Conservation (phyloP, 108 stramenopile genomes). For the Fistulifera solaris region DNA sequence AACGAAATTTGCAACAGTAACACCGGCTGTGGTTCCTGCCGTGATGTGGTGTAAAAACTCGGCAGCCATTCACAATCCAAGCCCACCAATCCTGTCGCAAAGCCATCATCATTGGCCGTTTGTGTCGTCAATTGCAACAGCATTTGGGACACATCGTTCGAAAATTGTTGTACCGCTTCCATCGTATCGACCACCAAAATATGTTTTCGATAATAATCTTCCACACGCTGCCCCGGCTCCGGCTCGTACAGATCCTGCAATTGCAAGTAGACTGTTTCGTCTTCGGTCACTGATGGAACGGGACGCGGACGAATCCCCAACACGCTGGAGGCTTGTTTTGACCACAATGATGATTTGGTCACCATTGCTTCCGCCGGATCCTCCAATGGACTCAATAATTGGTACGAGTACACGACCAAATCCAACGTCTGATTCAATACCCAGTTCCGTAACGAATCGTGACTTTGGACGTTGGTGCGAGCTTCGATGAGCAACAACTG, state of each 20-base stretch:
- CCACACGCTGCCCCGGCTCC: not conserved
- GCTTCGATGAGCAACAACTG: constrained; percentile 21
- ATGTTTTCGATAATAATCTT: not conserved
- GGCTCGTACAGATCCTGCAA: constrained; percentile 1
- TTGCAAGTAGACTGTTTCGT: not conserved
- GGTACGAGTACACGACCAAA: constrained; percentile 17
- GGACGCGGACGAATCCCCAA: not conserved
- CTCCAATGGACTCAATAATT: constrained; percentile 4
- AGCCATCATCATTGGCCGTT: not conserved
- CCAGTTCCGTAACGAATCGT: constrained; percentile 19
- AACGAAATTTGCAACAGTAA: constrained; percentile 23
- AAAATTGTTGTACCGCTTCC: constrained; percentile 9
- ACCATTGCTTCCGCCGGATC: not conserved
- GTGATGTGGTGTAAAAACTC: constrained; percentile 9
- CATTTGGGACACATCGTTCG: constrained; percentile 11
- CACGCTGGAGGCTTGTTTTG: not conserved
- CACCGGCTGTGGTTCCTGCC: constrained; percentile 19
- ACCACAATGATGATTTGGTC: not conserved
- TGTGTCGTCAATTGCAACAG: not conserved
- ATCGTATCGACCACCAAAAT: constrained; percentile 10
- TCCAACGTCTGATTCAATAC: constrained; percentile 20
- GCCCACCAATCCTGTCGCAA: constrained; percentile 12
- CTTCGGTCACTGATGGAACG: not conserved
- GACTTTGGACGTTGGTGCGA: constrained; percentile 18
- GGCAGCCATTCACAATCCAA: constrained; percentile 39